A percentile compares a stretch with the other conserved stretches of the same genome.
phyloP scores from a whole-genome alignment of 768 basidiomycete species.

The Amanita fuliginea region DNA sequence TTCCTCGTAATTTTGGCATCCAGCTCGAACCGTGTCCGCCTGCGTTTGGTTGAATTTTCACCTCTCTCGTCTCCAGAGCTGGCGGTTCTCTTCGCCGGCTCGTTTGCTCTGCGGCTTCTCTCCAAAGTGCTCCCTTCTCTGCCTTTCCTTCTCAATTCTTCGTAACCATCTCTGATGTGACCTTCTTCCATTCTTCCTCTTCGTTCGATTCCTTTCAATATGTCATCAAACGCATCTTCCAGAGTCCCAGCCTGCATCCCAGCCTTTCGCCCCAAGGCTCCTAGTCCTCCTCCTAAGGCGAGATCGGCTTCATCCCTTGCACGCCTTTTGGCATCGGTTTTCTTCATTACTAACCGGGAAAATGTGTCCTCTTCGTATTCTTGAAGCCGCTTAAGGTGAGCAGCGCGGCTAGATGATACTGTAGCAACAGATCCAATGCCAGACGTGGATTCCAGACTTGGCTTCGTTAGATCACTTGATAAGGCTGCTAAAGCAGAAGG shows the following conservation, averaged over 20 bases:
- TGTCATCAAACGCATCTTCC: slow-evolving; percentile 78
- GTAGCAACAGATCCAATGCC: slow-evolving; percentile 58
- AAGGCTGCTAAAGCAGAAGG: slow-evolving; percentile 59
- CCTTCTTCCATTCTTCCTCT: slow-evolving; percentile 14
- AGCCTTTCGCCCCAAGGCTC: slow-evolving; percentile 35
- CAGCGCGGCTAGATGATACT: slow-evolving; percentile 54
- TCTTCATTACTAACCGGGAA: slow-evolving; percentile 82
- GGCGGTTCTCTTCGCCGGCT: slow-evolving; percentile 12
- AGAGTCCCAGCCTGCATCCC: slow-evolving; percentile 57
- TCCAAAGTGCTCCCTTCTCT: slow-evolving; percentile 52
- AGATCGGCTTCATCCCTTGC: slow-evolving; percentile 77
- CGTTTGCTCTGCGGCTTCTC: slow-evolving; percentile 33
- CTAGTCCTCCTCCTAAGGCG: slow-evolving; percentile 66
- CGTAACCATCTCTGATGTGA: slow-evolving; percentile 61
- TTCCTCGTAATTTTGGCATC: slow-evolving; percentile 33
- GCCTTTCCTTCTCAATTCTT: slow-evolving; percentile 60
- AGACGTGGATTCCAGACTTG: slow-evolving; percentile 60
- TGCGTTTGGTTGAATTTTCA: slow-evolving; percentile 14
- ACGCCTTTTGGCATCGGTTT: slow-evolving; percentile 68
- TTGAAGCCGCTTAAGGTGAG: slow-evolving; percentile 67
- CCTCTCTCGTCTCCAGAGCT: neutral
- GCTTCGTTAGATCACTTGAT: slow-evolving; percentile 57
- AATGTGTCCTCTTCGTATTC: slow-evolving; percentile 96
- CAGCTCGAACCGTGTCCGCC: slow-evolving; percentile 37
- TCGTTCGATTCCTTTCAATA: slow-evolving; percentile 52